These are phyloP conservation scores for Selaginella moellendorffii DNA, from an alignment of 75 land plant species.

Conservation along the genomic window DNA sequence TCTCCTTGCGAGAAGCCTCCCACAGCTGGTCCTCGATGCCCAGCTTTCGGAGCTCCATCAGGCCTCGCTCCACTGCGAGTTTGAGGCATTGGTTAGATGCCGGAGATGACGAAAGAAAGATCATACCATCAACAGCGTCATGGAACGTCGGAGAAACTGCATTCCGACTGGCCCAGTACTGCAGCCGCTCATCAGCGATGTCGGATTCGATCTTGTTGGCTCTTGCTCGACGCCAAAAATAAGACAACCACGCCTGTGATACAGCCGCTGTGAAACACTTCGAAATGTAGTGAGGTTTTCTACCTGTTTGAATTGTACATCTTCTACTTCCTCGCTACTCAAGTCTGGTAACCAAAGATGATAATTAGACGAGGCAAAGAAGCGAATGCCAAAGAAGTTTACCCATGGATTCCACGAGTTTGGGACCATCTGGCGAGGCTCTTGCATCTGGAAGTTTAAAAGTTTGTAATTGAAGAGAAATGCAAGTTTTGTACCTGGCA, in stretches of 20 bases:
- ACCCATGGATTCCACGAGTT: conserved; percentile 16
- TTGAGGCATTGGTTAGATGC: too few species aligned
- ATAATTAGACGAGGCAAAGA: not conserved
- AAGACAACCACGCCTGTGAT: conserved; percentile 64
- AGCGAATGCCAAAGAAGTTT: not conserved
- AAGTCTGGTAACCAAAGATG: conserved; percentile 33
- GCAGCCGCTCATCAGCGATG: conserved; percentile 47
- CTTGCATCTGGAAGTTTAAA: not conserved
- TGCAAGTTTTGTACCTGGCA: not conserved
- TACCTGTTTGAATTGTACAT: conserved; percentile 94
- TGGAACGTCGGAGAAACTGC: conserved; percentile 30
- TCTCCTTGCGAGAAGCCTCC: conserved; percentile 78
- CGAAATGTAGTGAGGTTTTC: not conserved
- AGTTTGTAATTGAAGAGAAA: not conserved
- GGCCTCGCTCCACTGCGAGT: conserved; percentile 57
- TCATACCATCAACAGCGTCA: conserved; percentile 59
- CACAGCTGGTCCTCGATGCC: conserved; percentile 79
- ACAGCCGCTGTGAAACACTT: not conserved
- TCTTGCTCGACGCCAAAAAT: conserved; percentile 91
- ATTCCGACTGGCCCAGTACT: conserved; percentile 38
- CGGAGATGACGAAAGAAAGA: too few species aligned
- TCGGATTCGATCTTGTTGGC: conserved; percentile 53
- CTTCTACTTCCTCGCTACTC: conserved; percentile 68
- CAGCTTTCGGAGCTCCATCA: conserved; percentile 62
- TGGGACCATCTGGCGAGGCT: conserved; percentile 7